Evolutionary conservation across 352 stramenopile genomes (phyloP), one percentile per base, ranked within the genome.

Genomic region (Hyaloperonospora arabidopsidis): DNA sequence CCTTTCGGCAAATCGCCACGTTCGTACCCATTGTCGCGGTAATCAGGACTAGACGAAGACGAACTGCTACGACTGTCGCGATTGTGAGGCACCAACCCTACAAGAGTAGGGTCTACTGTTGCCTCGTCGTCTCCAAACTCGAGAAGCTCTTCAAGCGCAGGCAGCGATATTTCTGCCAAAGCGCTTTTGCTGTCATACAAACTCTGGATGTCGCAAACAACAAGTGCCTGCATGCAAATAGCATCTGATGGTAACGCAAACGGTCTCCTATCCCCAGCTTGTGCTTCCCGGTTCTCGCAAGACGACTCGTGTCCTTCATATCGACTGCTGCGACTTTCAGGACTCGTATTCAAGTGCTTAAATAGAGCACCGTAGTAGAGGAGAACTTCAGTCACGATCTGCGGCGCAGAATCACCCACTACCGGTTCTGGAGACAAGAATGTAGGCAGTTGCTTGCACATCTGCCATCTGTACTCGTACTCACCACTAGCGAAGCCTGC

Each of bases 61-160:
- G 64, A 76, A 34, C 65, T 76, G 40, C 64, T 76, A 7, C 62
- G 63, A 47, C 63, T 72, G 54, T 73, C 65, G 17, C 54, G 50
- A 60, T 62, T 58, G 45, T 57, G 40, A 22, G 63, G 68, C 48
- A 64, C 45, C 18, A 76, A 18, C n/a, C 73, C 73, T 38, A 81
- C 63, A 3, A 84, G 52, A 13, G 66, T 63, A 0, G 71, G 70
- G n/a, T 84, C 72, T 5, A 79, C 68, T 11, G 70, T 73, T 34
- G 65, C 66, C 25, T 89, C 79, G 17, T 91, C 81, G 7, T 89
- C 77, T 51, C 89, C 81, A 52, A 89, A 86, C 49, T 91, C 81
- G 2, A 91, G 70, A 15, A 89, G 56, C 52, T 91, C 79, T 5
- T 76, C 68, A 15, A 92, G 54, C 7, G 78, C 74, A 10, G 82